Conservation (phyloP, 345 rosid species). For the Gossypium bickii region DNA sequence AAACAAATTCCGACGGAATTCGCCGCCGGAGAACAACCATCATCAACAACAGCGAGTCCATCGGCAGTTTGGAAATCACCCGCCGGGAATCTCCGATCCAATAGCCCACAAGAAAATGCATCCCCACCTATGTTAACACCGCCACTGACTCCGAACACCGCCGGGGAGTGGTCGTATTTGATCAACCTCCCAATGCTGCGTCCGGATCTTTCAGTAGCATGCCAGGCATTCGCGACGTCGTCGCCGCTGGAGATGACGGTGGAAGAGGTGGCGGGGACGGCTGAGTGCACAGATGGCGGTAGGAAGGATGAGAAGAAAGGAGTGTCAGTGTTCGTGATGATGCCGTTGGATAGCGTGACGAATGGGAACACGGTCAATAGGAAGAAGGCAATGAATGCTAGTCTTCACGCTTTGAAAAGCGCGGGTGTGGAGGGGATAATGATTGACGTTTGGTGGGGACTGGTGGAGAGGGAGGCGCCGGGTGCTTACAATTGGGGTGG, state of each 20-base stretch:
- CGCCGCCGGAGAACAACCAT: slow-evolving; percentile 24
- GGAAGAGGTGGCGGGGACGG: slow-evolving; percentile 15
- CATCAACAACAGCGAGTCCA: slow-evolving; percentile 20
- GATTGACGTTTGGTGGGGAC: slow-evolving; percentile 99
- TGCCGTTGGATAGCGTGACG: slow-evolving; percentile 96
- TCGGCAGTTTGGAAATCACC: background rate
- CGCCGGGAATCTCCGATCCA: slow-evolving; percentile 29
- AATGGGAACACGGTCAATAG: slow-evolving; percentile 67
- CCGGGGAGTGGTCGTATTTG: slow-evolving; percentile 34
- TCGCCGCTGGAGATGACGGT: background rate
- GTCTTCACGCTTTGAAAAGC: slow-evolving; percentile 87
- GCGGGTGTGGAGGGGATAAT: slow-evolving; percentile 95
- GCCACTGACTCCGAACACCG: slow-evolving; percentile 57
- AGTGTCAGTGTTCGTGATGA: slow-evolving; percentile 96
- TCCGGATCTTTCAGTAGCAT: slow-evolving; percentile 62
- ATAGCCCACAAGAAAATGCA: slow-evolving; percentile 26
- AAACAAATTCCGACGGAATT: slow-evolving; percentile 37
- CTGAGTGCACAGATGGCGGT: slow-evolving; percentile 25
- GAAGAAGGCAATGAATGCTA: slow-evolving; percentile 91
- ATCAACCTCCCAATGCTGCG: slow-evolving; percentile 37
- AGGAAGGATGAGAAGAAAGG: slow-evolving; percentile 35
- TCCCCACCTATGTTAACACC: slow-evolving; percentile 35
- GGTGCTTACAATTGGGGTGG: slow-evolving; percentile 98
- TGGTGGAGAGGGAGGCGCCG: slow-evolving; percentile 85
- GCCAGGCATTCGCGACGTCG: slow-evolving; percentile 53